phyloP scores from a whole-genome alignment of 306 rosid genomes.

The Dryas octopetala region DNA sequence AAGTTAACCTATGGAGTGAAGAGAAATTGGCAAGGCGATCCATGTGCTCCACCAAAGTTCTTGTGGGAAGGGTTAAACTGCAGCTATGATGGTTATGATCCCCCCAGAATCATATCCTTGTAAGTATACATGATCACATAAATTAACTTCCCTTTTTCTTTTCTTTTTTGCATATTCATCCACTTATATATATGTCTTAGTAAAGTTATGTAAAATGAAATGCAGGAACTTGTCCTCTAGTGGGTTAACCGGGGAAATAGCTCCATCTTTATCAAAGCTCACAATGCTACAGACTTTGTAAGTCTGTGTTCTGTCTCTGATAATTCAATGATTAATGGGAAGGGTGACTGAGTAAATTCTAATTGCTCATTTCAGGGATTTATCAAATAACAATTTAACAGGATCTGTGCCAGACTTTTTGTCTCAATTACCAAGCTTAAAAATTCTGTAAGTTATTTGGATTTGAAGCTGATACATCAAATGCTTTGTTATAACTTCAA shows the following conservation, averaged over 20 bases:
- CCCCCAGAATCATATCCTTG: constrained; percentile 45
- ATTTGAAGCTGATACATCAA: not conserved
- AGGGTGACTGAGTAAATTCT: not conserved
- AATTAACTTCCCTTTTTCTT: not conserved
- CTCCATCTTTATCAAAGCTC: constrained; percentile 14
- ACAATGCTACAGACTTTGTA: constrained; percentile 26
- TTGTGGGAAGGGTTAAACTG: constrained; percentile 43
- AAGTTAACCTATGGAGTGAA: constrained; percentile 17
- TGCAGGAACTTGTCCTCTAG: constrained; percentile 31
- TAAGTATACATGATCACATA: not conserved
- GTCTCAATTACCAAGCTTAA: constrained; percentile 22
- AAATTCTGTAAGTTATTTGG: constrained; percentile 24
- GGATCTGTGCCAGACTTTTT: constrained; percentile 30
- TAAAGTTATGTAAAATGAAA: not conserved
- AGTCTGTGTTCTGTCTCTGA: constrained; percentile 1
- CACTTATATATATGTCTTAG: not conserved
- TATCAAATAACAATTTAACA: constrained; percentile 30
- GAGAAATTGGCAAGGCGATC: constrained; percentile 47
- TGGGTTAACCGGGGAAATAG: constrained; percentile 23
- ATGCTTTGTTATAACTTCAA: not conserved
- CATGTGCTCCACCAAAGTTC: constrained; percentile 26
- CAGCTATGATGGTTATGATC: constrained; percentile 24
- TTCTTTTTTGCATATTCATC: not conserved
- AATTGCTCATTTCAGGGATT: constrained; percentile 23
- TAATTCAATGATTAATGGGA: not conserved